Evolutionary conservation across 75 land plant species (phyloP).

Genomic region (Cryptomeria japonica): DNA sequence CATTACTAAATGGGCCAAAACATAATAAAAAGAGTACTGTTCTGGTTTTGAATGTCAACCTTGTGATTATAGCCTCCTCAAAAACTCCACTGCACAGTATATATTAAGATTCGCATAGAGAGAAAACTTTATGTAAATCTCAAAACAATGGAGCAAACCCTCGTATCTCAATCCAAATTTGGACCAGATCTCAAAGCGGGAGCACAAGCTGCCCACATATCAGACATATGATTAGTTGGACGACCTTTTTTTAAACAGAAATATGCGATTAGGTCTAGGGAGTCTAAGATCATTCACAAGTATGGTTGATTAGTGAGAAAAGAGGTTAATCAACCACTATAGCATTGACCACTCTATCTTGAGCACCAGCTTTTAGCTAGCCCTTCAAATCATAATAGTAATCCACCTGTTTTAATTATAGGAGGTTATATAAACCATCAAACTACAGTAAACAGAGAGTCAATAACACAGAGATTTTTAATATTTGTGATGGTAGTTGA

Average conservation of each 20-base stretch:
- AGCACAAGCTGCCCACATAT: neutral
- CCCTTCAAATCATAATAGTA: too few species aligned
- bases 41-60: neutral
- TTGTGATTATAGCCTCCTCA: neutral
- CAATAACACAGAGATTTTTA: too few species aligned
- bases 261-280: neutral
- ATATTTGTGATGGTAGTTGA: too few species aligned
- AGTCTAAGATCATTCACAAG: neutral
- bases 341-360: too few species aligned
- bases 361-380: too few species aligned
- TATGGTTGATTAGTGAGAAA: too few species aligned
- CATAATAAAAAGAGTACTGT: neutral
- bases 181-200: neutral
- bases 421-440: neutral
- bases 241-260: neutral
- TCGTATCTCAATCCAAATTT: neutral
- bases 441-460: too few species aligned
- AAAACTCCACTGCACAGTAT: neutral
- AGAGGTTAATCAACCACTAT: too few species aligned
- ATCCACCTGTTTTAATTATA: neutral
- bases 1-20: too few species aligned
- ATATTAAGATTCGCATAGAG: neutral
- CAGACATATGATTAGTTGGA: neutral
- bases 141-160: conserved; percentile 2
- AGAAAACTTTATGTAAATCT: neutral